Evolutionary conservation across 768 basidiomycete species (phyloP), one percentile per base, ranked within the genome.

Genomic region (Lanmaoa rubissima): DNA sequence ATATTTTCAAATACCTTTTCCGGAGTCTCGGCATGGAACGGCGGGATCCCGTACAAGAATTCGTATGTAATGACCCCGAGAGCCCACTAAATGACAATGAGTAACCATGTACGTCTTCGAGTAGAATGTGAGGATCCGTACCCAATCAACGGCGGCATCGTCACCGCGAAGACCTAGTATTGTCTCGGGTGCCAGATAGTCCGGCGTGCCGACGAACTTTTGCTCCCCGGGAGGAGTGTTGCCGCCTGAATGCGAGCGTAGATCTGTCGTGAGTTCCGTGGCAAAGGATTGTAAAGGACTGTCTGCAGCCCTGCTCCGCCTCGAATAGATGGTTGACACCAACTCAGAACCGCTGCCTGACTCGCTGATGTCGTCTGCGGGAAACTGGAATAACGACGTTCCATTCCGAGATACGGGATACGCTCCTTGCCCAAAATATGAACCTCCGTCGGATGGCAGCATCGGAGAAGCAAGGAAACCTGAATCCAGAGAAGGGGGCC

Each of bases 1-100:
- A 98, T 98, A 69, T 98, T 98, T 75, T 97, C 95, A 65, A 99
- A 98, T 5, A 99, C 95, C 74, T 90, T 92, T 71, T 97, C 94
- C 0, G 97, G 96, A 9, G 92, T 91, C 58, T 98, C 94, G 47
- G 92, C 96, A 67, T 98, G 94, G 81, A 99, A 99, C 3, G 97
- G 97, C 28, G 97, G 97, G 35, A 94, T 84, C 4, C 97, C 95
- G 62, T 94, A 98, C 36, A 98, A 74, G 74, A 99, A 98, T 76
- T 99, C 97, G 70, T 99, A 98, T 32, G 93, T 92, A 69, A 99
- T 95, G 42, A 98, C 94, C 57, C 97, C 97, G 31, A 99, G 81
- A 12, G 97, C 96, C 97, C 97, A 99, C 97, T 97, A 70, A 49
- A 60, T 58, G 61, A 47, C 49, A 26, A 55, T 65, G 26, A 68